Conservation (phyloP, 1,284 basidiomycete genomes). For the Exobasidium cylindrosporum region DNA sequence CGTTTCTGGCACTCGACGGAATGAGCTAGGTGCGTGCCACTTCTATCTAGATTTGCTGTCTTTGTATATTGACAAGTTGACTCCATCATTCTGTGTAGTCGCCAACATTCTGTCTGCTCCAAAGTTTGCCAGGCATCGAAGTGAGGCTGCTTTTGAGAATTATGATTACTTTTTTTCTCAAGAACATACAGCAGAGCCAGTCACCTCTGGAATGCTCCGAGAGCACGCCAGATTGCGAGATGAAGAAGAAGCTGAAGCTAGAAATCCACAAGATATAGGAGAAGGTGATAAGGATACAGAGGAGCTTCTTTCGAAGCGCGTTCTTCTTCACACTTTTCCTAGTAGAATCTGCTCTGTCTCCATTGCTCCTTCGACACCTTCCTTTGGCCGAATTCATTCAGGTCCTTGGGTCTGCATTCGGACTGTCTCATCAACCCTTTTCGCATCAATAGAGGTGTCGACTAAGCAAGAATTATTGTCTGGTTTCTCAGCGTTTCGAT, state of each 20-base stretch:
- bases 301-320: not conserved
- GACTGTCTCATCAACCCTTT: conserved; percentile 5
- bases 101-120: not conserved
- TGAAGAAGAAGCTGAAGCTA: not conserved
- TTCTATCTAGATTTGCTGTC: not conserved
- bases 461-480: not conserved
- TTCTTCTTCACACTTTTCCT: not conserved
- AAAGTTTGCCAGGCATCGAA: not conserved
- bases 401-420: conserved; percentile 3
- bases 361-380: no score
- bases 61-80: no score
- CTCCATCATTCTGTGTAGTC: not conserved
- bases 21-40: not conserved
- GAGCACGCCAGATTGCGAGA: not conserved
- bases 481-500: not conserved
- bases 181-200: no score
- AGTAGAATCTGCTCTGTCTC: not conserved
- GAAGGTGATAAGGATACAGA: not conserved
- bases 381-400: not conserved
- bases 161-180: not conserved
- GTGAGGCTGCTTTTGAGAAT: not conserved
- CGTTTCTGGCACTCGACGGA: not conserved
- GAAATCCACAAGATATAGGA: not conserved
- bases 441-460: not conserved
- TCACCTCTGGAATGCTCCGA: not conserved